Percentiles rank a stretch among this genome's conserved stretches.
Evolutionary conservation across 2,329 filamentous ascomycete species (phyloP).

Genomic region (Phyllosticta capitalensis): DNA sequence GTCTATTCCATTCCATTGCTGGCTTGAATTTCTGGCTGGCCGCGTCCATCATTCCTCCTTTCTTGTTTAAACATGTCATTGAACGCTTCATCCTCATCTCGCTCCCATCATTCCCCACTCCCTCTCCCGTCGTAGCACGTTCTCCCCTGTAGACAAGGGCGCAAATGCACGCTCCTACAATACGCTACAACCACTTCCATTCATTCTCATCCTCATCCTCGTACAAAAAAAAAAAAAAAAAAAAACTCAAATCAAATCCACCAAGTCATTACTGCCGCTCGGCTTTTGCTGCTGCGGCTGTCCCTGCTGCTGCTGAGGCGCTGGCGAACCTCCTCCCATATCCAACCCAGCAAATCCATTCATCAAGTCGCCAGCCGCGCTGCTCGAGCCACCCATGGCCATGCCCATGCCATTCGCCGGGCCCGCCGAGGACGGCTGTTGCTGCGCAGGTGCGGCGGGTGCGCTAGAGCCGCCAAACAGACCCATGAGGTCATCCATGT

Average conservation of each 20-base stretch:
- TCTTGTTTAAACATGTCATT: too few relatives aligned
- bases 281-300: neutral
- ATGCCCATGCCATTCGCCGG: constrained; percentile 18
- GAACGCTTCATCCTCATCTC: too few relatives aligned
- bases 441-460: constrained; percentile 18
- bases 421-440: neutral
- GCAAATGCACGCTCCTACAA: too few relatives aligned
- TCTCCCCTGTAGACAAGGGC: too few relatives aligned
- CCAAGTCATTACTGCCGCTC: constrained; percentile 8
- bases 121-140: too few relatives aligned
- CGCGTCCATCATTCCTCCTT: too few relatives aligned
- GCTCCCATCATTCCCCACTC: too few relatives aligned
- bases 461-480: constrained; percentile 48
- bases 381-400: constrained; percentile 24
- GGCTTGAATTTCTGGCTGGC: too few relatives aligned
- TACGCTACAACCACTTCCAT: neutral
- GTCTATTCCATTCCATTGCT: too few relatives aligned
- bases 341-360: constrained; percentile 79
- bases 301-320: constrained; percentile 47
- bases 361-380: constrained; percentile 48
- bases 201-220: neutral
- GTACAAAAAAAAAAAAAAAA: neutral
- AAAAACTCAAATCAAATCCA: constrained; percentile 10
- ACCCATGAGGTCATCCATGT: constrained; percentile 74
- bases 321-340: constrained; percentile 55